phyloP scores from a whole-genome alignment of 352 stramenopile genomes.

The Pythium pyrilobum region DNA sequence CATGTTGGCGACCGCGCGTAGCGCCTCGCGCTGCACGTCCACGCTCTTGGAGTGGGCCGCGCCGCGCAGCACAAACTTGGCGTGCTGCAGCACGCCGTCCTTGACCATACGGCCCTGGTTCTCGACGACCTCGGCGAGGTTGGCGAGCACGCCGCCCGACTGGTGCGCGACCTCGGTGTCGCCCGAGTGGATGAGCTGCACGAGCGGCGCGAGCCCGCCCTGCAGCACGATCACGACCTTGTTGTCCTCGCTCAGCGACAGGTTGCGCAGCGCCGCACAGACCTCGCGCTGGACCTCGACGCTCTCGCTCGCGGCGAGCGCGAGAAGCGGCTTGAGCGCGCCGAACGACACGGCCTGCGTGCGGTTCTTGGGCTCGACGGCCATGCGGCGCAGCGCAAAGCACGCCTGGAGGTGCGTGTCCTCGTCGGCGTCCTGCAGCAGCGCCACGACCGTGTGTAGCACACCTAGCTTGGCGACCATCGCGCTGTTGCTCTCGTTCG shows the following conservation, averaged over 20 bases:
- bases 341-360: conserved; percentile 91
- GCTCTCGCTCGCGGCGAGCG: conserved; percentile 78
- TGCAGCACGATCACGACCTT: conserved; percentile 90
- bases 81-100: conserved; percentile 92
- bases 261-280: conserved; percentile 89
- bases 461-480: conserved; percentile 86
- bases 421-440: conserved; percentile 87
- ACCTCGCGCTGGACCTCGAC: conserved; percentile 92
- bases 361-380: conserved; percentile 86
- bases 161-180: conserved; percentile 91
- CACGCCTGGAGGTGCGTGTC: conserved; percentile 92
- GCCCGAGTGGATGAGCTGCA: conserved; percentile 85
- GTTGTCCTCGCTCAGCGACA: conserved; percentile 90
- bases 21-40: conserved; percentile 92
- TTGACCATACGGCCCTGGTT: conserved; percentile 96
- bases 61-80: conserved; percentile 91
- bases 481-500: conserved; percentile 87
- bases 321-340: conserved; percentile 87
- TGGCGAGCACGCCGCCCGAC: conserved; percentile 87
- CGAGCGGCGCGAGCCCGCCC: conserved; percentile 76
- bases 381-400: conserved; percentile 91
- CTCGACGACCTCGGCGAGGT: conserved; percentile 91
- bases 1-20: conserved; percentile 94
- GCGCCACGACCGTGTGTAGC: conserved; percentile 71
- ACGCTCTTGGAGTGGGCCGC: conserved; percentile 57